Percentiles rank a stretch among this genome's conserved stretches.
phyloP scores from a whole-genome alignment of 164 flowering plant genomes.

The Chimonanthus salicifolius region DNA sequence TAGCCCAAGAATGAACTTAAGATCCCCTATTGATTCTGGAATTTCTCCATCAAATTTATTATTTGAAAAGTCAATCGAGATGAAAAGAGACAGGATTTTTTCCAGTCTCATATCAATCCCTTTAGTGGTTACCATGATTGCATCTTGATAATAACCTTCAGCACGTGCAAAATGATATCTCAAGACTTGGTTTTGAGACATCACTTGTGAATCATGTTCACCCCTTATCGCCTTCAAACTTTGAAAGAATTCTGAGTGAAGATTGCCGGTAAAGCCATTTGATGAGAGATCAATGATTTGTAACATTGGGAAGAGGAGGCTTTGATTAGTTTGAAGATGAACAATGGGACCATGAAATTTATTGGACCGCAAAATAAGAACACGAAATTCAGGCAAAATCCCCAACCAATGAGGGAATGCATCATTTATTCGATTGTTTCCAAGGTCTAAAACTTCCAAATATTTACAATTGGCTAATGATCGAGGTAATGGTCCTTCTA shows the following conservation, averaged over 20 bases:
- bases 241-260: not conserved
- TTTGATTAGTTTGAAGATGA: not conserved
- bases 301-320: too few species aligned
- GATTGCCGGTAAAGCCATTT: not conserved
- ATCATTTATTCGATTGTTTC: not conserved
- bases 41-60: not conserved
- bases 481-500: slow-evolving; percentile 1
- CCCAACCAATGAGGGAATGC: not conserved
- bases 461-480: not conserved
- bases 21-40: not conserved
- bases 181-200: not conserved
- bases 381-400: not conserved
- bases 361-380: not conserved
- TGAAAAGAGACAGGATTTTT: not conserved
- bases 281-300: not conserved
- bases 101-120: not conserved
- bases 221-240: not conserved
- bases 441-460: slow-evolving; percentile 1
- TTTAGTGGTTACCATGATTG: not conserved
- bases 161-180: too few species aligned
- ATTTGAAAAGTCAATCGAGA: not conserved
- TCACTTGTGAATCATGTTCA: not conserved
- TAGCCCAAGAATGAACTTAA: not conserved
- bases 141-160: not conserved
- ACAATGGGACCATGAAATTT: not conserved